Evolutionary conservation across 2,329 filamentous ascomycete species (phyloP), one percentile per base, ranked within the genome.

Genomic region (Fusarium concolor): DNA sequence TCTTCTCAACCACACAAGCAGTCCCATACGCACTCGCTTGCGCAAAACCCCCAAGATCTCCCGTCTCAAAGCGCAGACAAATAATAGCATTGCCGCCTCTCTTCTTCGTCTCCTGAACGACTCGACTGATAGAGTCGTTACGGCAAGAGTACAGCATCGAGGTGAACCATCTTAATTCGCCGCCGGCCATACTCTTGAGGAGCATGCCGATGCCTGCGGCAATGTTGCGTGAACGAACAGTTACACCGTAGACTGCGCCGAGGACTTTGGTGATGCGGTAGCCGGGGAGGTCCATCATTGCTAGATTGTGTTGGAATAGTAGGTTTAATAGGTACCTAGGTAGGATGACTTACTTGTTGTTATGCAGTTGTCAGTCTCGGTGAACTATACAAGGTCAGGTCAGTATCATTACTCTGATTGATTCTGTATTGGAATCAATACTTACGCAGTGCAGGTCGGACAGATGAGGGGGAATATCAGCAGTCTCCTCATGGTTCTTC

Each of bases 281-380:
- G 10, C 87, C 87, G 1, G 87, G 87, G 22, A 90, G 77, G 71
- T 89, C 87, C 76, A 86, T 87, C 86, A 89, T 89, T 53, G 87
- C 79, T 81, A 43, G 9, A 6, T 12, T 11, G 37, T 35, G 20
- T 56, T 18, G 51, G 35, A 35, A 31, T 24, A 26, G 9, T 12
- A 10, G 24, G 18, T 12, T 12, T n/a, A 7, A 26, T 31, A n/a
- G 9, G 29, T 12, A 10, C 24, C 24, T 9, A 14, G 20, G 14
- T 49, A 31, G 29, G 29, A 12, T 28, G 10, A 60, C 75, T 38
- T 62, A 79, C 79, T 89, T 0, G 85, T 85, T 1, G 86, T 89
- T 66, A 89, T 85, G 55, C 89, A 81, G 37, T 87, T 87, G 46
- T 86, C 82, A 10, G 87, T 89, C 72, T 89, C 87, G 38, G 85